Evolutionary conservation across 148 eudicot genomes (phyloP), one percentile per base, ranked within the genome.

Genomic region (Mesembryanthemum crystallinum): DNA sequence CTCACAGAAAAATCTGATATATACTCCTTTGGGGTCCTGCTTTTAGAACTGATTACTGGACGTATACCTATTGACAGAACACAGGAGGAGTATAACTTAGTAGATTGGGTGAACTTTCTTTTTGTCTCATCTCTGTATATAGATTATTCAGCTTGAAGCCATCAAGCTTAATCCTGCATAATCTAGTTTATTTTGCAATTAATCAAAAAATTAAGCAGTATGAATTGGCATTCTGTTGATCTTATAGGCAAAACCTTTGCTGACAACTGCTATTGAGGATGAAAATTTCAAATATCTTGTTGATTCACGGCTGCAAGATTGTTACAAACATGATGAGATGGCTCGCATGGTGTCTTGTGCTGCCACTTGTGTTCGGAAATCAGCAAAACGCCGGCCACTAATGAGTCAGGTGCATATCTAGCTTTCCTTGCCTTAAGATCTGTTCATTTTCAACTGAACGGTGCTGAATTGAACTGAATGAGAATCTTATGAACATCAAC

Each of bases 301-400:
- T 23, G 98, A 94, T 84, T 63, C 82, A 25, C 82, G 83, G 24
- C 69, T 94, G 75, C 78, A 74, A 74, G 70, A 81, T 54, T 77
- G 87, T 72, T 86, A 91, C 85, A 86, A 87, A 73, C 83, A 64
- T 71, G 84, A 77, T 70, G 98, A 94, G 85, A 87, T 91, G 90
- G 84, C 90, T 78, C 90, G 89, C 47, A 81, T 90, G 95, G 88
- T 91, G 76, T 86, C 93, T 71, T 91, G 97, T 85, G 98, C 98
- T 55, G 97, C 91, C 66, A 82, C 89, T 49, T 94, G 97, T 85
- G 93, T 89, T 47, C 98, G 93, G 30, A 93, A 89, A 67, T 89
- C 97, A 75, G 87, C 95, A 64, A 79, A 82, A 43, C 86, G 85
- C 37, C 83, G 97, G 49, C 98, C 97, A 32, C 79, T 86, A 65